phyloP scores from a whole-genome alignment of 1,284 basidiomycete genomes.

The Cutaneotrichosporon sp. region DNA sequence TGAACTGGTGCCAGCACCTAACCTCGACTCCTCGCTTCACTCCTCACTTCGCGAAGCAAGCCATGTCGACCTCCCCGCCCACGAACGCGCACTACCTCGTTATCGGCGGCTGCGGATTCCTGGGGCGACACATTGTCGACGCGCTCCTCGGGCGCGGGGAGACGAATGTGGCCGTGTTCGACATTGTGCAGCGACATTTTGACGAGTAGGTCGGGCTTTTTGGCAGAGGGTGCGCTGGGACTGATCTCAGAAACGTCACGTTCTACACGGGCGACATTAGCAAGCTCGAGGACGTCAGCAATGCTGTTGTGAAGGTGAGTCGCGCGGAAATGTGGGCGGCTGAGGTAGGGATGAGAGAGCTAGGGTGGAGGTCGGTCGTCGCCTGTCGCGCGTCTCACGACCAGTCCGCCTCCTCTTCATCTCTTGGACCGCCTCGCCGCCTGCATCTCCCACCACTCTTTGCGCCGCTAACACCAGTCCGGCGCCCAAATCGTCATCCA shows the following conservation, averaged over 20 bases:
- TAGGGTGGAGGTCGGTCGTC: no score
- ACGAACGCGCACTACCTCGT: slow-evolving; percentile 56
- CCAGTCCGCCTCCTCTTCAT: no score
- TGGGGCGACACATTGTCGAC: slow-evolving; percentile 84
- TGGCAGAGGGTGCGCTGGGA: no score
- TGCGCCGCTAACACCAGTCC: slow-evolving; percentile 52
- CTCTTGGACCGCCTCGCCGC: no score
- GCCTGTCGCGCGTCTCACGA: no score
- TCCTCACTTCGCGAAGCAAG: not conserved
- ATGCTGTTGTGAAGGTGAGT: slow-evolving; percentile 68
- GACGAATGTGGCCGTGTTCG: slow-evolving; percentile 69
- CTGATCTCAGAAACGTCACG: slow-evolving; percentile 58
- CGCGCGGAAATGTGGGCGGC: no score
- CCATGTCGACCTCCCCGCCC: slow-evolving; percentile 19
- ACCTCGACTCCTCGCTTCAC: not conserved
- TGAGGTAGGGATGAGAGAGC: not conserved
- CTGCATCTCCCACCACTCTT: no score
- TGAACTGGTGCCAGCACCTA: no score
- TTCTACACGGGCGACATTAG: slow-evolving; percentile 84
- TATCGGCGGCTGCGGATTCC: slow-evolving; percentile 86
- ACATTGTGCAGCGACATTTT: slow-evolving; percentile 79
- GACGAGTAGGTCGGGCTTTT: slow-evolving; percentile 49
- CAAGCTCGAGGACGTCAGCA: slow-evolving; percentile 64
- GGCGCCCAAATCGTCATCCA: slow-evolving; percentile 86
- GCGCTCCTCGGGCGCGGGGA: slow-evolving; percentile 72